Conservation (phyloP, 1,284 basidiomycete species). For the Earliella scabrosa region DNA sequence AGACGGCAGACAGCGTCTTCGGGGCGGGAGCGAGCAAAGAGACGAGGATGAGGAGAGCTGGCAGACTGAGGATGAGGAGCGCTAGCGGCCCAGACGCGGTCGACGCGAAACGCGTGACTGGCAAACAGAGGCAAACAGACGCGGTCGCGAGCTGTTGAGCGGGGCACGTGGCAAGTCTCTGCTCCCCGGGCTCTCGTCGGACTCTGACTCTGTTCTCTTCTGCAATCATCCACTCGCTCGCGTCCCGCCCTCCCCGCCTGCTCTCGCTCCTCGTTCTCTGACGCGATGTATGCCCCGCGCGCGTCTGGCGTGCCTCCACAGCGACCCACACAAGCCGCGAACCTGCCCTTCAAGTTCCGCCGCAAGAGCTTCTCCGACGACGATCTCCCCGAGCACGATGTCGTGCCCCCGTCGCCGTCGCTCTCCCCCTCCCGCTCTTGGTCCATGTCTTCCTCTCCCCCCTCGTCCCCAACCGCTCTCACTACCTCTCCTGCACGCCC, state of each 20-base stretch:
- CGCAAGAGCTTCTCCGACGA: constrained; percentile 28
- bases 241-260: constrained; percentile 9
- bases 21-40: too few relatives aligned
- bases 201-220: constrained; percentile 1
- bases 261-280: constrained; percentile 15
- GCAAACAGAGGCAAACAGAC: constrained; percentile 30
- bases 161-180: constrained; percentile 16
- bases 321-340: constrained; percentile 16
- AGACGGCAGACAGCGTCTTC: too few relatives aligned
- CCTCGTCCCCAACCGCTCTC: constrained; percentile 18
- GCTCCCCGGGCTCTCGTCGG: not conserved
- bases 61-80: too few relatives aligned
- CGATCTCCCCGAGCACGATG: constrained; percentile 15
- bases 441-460: constrained; percentile 23
- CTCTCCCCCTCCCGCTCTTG: constrained; percentile 21
- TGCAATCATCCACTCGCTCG: constrained; percentile 1
- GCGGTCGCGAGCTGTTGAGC: constrained; percentile 27
- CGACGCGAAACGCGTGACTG: constrained; percentile 25
- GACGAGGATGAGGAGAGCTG: too few relatives aligned
- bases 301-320: constrained; percentile 5
- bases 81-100: too few relatives aligned
- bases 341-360: constrained; percentile 27
- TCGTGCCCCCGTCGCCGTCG: constrained; percentile 19
- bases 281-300: constrained; percentile 15
- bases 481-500: constrained; percentile 15